phyloP scores from a whole-genome alignment of 108 stramenopile species.

The Skeletonema menzelii region DNA sequence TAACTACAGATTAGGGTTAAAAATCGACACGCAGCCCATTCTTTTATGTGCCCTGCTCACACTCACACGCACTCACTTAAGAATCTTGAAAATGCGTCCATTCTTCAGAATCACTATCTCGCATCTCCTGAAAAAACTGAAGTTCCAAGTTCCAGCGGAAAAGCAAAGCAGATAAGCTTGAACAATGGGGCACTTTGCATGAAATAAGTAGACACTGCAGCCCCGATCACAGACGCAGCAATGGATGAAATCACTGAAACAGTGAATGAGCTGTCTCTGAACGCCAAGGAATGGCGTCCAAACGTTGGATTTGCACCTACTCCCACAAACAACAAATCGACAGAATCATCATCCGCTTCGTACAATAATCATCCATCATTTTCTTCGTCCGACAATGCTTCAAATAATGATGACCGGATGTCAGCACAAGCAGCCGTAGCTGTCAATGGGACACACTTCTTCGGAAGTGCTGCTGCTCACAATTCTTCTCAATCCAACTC shows the following conservation, averaged over 20 bases:
- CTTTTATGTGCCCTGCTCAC: too few species aligned
- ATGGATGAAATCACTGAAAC: constrained; percentile 25
- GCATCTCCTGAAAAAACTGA: too few species aligned
- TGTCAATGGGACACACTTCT: constrained; percentile 45
- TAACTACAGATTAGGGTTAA: too few species aligned
- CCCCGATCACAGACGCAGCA: neutral
- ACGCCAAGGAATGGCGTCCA: constrained; percentile 39
- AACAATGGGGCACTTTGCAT: too few species aligned
- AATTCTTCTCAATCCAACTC: constrained; percentile 1
- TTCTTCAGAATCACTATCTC: too few species aligned
- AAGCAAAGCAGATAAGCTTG: too few species aligned
- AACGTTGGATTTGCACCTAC: neutral
- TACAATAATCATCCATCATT: too few species aligned
- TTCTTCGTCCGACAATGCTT: constrained; percentile 16
- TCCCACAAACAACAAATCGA: neutral
- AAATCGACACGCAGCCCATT: too few species aligned
- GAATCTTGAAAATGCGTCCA: too few species aligned
- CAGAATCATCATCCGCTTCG: constrained; percentile 5
- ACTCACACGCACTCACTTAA: too few species aligned
- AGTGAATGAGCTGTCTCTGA: constrained; percentile 15
- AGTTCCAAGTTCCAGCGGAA: too few species aligned
- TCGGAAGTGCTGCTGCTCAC: constrained; percentile 12
- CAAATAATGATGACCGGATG: constrained; percentile 3
- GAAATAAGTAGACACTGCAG: too few species aligned
- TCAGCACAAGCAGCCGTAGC: constrained; percentile 13